Conservation (phyloP, 2,329 filamentous ascomycete species). For the Chaetomiaceae sp. region DNA sequence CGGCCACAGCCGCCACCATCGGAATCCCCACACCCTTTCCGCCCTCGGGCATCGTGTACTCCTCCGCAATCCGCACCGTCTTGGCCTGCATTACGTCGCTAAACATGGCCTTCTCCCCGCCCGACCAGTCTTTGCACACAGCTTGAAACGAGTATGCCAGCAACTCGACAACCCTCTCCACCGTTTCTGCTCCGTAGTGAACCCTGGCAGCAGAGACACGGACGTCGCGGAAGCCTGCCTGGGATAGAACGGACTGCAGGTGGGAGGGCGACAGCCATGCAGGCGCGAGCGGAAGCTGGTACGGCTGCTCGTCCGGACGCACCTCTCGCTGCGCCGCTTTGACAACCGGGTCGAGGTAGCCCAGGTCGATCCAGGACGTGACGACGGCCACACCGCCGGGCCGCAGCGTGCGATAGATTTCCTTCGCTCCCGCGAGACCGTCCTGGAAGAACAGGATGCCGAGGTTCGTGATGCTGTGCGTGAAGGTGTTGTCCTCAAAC, state of each 20-base stretch:
- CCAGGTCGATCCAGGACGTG: background rate
- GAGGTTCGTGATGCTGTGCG: background rate
- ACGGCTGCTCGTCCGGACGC: background rate
- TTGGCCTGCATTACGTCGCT: background rate
- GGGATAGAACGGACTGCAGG: background rate
- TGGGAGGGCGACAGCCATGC: background rate
- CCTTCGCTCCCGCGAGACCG: background rate
- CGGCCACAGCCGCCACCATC: background rate
- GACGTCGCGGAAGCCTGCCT: background rate
- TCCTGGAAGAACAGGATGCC: background rate
- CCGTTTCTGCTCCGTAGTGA: background rate
- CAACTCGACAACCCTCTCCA: background rate
- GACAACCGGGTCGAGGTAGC: background rate
- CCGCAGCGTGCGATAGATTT: background rate
- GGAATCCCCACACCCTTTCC: background rate
- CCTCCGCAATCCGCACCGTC: background rate
- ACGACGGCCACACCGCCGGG: background rate
- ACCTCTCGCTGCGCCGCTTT: background rate
- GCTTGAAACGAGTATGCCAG: background rate
- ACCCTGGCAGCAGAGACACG: background rate
- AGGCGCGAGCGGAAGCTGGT: background rate
- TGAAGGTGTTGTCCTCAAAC: background rate
- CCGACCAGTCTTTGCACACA: background rate
- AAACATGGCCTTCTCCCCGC: background rate
- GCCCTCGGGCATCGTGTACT: background rate